Base-by-base conservation (phyloP, 2,329 filamentous ascomycete genomes). In the Ascochyta koolunga region DNA sequence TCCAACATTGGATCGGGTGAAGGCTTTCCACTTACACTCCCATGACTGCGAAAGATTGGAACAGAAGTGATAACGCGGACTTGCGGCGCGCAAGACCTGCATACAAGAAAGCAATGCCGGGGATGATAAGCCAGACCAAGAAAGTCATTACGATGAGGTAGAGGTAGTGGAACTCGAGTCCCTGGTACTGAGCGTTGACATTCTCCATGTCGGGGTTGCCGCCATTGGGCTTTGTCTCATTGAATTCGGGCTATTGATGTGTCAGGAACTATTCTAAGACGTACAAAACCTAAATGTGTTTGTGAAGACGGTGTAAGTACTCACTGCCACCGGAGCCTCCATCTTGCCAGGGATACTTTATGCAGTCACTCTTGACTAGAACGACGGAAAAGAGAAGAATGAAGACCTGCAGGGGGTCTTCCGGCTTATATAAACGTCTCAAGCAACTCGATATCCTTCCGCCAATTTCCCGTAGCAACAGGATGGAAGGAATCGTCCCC, bases 51-150 rank as follows among this genome's bases (percentile, higher is more conserved):
- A 87, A 75, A 7, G 81, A 82, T 67, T 88, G 86, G 71, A 88
- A 88, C 2, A 89, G 76, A 42, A 88, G 75, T 3, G 84, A 76
- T 24, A 88, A 76, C 5, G 85, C 82, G 13, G 83, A 86, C 73
- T 88, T 88, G 59, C 85, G 78, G 29, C 84, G 80, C 5, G 85
- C 81, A 24, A 89, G 79, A 48, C 86, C 86, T 51, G 84, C 82
- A 71, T 89, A 88, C 1, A 89, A 75, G 7, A 89, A 78, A 41
- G 85, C 86, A 60, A 89, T 85, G 18, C 85, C 86, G 0, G 86
- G 86, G 51, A 88, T 86, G 67, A 89, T 89, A 44, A 88, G 72
- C 81, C 83, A 88, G 48, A 88, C 85, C 48, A 88, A 78, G 69
- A 83, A 85, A 13, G 76, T 78, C 68, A 84, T 86, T 61, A 85